Base-by-base conservation (phyloP, 345 rosid species). In the Hibiscus syriacus region DNA sequence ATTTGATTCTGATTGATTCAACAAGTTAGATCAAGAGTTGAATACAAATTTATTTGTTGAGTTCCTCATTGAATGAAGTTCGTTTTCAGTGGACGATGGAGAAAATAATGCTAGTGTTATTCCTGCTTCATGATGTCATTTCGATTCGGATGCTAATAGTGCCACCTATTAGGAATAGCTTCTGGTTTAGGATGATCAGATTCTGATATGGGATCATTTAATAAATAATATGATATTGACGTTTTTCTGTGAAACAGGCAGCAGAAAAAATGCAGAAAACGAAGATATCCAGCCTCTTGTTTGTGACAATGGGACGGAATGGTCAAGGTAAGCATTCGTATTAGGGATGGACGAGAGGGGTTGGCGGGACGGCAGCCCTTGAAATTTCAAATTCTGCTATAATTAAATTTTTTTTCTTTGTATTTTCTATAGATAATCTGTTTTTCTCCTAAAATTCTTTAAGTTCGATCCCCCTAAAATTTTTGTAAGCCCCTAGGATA, bases 281-380 rank as follows among this genome's bases (percentile, higher is more conserved):
- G 89, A 80, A 72, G 89, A 85, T 64, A 73, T 80, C 58, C 81
- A 78, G 75, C 80, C 89, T 27, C 84, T 88, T 8, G 90, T 86
- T 20, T 86, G 90, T 46, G 93, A 88, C 81, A 85, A 67, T 53
- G 70, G 70, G 19, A 67, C 70, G 70, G 70, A 53, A 67, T 67
- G 70, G 70, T 67, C 62, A 85, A 82, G 90, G 90, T 88, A 77
- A 55, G 5, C 53, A 29, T 4, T 2, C 34, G 5, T 30, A 30
- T 30, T n/a, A n/a, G n/a, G n/a, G n/a, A n/a, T n/a, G n/a, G n/a
- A n/a, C n/a, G n/a, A n/a, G n/a, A n/a, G n/a, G n/a, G n/a, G n/a
- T n/a, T n/a, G n/a, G n/a, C n/a, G n/a, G n/a, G n/a, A n/a, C n/a
- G n/a, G n/a, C n/a, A n/a, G n/a, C n/a, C n/a, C n/a, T n/a, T n/a